Evolutionary conservation across 1,284 basidiomycete species (phyloP), one percentile per base, ranked within the genome.

Genomic region (Wolfiporia cocos): DNA sequence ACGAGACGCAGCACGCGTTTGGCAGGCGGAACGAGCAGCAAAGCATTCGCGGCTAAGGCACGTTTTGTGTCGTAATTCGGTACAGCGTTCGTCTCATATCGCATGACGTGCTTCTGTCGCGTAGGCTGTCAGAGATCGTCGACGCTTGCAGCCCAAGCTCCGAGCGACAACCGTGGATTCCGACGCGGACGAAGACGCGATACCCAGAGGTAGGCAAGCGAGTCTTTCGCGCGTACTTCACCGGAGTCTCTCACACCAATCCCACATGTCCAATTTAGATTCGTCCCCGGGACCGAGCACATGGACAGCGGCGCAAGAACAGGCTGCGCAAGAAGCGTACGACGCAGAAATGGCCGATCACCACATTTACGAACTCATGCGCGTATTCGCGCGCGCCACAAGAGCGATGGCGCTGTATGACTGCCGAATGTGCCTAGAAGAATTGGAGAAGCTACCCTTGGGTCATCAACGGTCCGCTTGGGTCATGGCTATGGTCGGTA

Each of bases 401-500:
- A 73, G 80, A 46, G 76, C 81, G 24, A 65, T 93, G 53, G 77
- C 84, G 23, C 62, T 77, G 54, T 96, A 88, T 63, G 80, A 91
- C 52, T 88, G 82, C 51, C 69, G 75, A 49, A 71, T 71, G 52
- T 92, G 86, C 55, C 62, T 95, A 29, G 72, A 73, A 31, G 83
- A 87, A 56, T 67, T 96, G 34, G 84, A 87, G 55, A 68, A 72
- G 50, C 67, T 97, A 50, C 90, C 92, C n/a, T 61, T 69, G 42
- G 73, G 76, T 42, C 81, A 94, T 49, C 82, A 89, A 59, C 69
- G 77, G 43, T 82, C 85, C 32, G 73, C 85, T 38, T 82, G 79
- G 71, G 84, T 89, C 30, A 71, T 92, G 56, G 78, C 83, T 19
- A 78, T 93, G 71, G 76, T 87, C 21, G 93, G 87, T 5, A 77